Evolutionary conservation across 495 filamentous ascomycete genomes (phyloP).

Genomic region (Sphaerosporella brunnea): DNA sequence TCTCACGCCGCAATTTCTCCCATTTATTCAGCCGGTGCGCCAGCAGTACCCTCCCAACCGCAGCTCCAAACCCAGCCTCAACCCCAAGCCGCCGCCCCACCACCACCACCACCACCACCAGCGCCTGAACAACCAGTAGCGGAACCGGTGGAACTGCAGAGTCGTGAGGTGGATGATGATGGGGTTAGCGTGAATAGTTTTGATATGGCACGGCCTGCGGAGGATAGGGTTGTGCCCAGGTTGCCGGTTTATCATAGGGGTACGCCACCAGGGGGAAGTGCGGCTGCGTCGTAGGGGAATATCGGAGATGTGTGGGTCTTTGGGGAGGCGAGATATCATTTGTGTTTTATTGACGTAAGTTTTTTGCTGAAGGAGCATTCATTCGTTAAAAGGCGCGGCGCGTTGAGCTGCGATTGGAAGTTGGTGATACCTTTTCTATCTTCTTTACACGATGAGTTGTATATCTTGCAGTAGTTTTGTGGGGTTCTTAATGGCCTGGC

Average conservation of each 20-base stretch:
- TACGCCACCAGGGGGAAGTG: background rate
- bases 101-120: constrained; percentile 1
- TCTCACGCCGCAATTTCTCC: constrained; percentile 8
- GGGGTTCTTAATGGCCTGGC: too few species aligned
- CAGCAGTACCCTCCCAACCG: background rate
- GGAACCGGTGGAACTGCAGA: constrained; percentile 9
- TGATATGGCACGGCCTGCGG: constrained; percentile 11
- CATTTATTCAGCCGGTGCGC: background rate
- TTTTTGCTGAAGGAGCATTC: background rate
- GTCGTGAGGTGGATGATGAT: constrained; percentile 19
- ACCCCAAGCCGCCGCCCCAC: background rate
- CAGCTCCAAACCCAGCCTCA: background rate
- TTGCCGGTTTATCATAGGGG: constrained; percentile 20
- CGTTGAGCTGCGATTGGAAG: too few species aligned
- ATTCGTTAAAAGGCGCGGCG: background rate
- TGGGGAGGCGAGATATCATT: background rate
- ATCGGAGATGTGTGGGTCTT: background rate
- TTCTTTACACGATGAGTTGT: too few species aligned
- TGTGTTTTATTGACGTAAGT: background rate
- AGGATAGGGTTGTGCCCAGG: constrained; percentile 13
- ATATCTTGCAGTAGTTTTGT: too few species aligned
- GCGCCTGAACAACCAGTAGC: background rate
- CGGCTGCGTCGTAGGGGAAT: background rate
- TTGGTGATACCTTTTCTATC: too few species aligned
- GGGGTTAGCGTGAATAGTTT: constrained; percentile 22